Evolutionary conservation across 1,139 yeast species (phyloP), one percentile per base, ranked within the genome.

Genomic region (Yamadazyma dendronema): DNA sequence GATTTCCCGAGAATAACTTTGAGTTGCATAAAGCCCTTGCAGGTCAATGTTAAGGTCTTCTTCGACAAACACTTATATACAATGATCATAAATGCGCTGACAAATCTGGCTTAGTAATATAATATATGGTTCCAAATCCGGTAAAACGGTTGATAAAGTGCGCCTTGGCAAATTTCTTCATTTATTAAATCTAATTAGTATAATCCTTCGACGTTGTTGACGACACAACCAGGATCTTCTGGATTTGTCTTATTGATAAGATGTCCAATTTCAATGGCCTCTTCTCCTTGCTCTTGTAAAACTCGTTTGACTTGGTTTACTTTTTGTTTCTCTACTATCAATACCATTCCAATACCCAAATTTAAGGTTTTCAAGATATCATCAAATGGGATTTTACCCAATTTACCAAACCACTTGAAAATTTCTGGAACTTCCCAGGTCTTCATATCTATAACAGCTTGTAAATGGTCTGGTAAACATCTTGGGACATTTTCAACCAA

Each of bases 331-430:
- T 74, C 77, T 25, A 88, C 97, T 53, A 92, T 84, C 36, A 85
- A 78, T 28, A 88, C 92, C 98, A 94, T 94, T 54, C 98, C 99
- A 51, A 94, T 77, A 65, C 99, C 99, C 75, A 90, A 76, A 63
- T 94, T 94, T 61, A 94, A 77, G 3, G 98, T 94, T 74, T 88
- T 90, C 56, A 88, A 70, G 47, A 88, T 79, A 61, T 94, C 98
- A 14, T 69, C 70, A 37, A 75, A 69, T 36, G 98, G 98, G 31
- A 94, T 95, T 51, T 83, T 81, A 46, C 98, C 99, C 42, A 89
- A 81, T 54, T 76, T 75, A 35, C 95, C 97, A 44, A 94, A 80
- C 97, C 97, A 94, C 62, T 81, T 82, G 78, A 94, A 92, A 31
- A 92, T 88, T 30, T 73, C 81, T 19, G 96, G 95, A 29, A 92